phyloP scores from a whole-genome alignment of 2,329 filamentous ascomycete species.

The Pseudogymnoascus sp. region DNA sequence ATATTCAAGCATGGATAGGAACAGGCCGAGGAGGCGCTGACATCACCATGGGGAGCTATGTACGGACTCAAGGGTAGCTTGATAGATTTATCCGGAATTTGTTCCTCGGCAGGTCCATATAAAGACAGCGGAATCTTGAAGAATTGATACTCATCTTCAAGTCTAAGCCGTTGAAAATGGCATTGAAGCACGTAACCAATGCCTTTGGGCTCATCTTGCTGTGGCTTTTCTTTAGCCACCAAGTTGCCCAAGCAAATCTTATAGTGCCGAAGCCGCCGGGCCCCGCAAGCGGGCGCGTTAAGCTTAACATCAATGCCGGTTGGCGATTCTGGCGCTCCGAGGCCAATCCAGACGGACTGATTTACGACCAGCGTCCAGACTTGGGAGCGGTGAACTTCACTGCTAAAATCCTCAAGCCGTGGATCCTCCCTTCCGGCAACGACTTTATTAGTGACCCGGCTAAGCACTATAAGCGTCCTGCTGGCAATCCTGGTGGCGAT shows the following conservation, averaged over 20 bases:
- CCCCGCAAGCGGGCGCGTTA: background rate
- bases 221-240: background rate
- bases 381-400: background rate
- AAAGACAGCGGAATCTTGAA: background rate
- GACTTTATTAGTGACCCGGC: slow-evolving; percentile 32
- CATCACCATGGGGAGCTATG: background rate
- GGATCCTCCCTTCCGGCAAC: slow-evolving; percentile 37
- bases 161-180: background rate
- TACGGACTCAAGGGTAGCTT: background rate
- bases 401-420: slow-evolving; percentile 29
- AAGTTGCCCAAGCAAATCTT: background rate
- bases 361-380: slow-evolving; percentile 23
- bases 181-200: background rate
- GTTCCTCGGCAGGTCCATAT: background rate
- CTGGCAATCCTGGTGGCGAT: slow-evolving; percentile 23
- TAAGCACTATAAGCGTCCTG: slow-evolving; percentile 27
- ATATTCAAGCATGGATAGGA: background rate
- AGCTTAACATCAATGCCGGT: slow-evolving; percentile 22
- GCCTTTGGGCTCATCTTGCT: background rate
- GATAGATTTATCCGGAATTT: background rate
- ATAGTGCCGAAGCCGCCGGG: background rate
- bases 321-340: slow-evolving; percentile 35
- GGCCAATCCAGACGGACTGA: slow-evolving; percentile 31
- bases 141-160: background rate
- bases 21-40: background rate